These are phyloP conservation scores for Diplodia seriata DNA, from an alignment of 2,329 filamentous ascomycete genomes.

Conservation along the genomic window DNA sequence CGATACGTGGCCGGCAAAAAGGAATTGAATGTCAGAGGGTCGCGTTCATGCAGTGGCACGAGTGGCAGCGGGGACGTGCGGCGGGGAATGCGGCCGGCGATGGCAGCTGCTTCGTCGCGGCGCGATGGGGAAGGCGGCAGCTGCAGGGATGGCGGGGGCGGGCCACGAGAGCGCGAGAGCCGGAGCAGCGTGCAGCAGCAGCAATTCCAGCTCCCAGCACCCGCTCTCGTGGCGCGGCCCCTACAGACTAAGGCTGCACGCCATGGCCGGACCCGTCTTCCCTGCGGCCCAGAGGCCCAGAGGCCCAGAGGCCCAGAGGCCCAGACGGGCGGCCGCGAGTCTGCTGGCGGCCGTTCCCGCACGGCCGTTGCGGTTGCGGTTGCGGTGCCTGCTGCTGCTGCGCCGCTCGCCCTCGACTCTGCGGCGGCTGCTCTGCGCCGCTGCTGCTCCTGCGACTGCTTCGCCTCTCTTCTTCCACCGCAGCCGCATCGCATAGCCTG, in stretches of 20 bases:
- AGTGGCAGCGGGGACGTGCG: slow-evolving; percentile 11
- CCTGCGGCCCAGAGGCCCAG: no score
- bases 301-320: no score
- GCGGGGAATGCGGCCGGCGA: background rate
- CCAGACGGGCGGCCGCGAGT: no score
- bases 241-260: background rate
- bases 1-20: slow-evolving; percentile 12
- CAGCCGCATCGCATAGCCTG: slow-evolving; percentile 17
- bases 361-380: background rate
- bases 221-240: background rate
- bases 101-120: background rate
- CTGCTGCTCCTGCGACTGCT: no score
- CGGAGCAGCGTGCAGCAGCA: background rate
- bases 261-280: background rate
- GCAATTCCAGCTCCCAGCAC: background rate
- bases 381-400: slow-evolving; percentile 9
- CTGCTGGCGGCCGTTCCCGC: background rate
- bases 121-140: background rate
- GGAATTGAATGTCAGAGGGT: slow-evolving; percentile 11
- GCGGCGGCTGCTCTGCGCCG: background rate
- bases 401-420: background rate
- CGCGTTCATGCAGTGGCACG: slow-evolving; percentile 29
- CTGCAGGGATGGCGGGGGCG: no score
- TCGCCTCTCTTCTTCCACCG: slow-evolving; percentile 13
- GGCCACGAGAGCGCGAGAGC: background rate